A percentile compares a stretch with the other conserved stretches of the same genome.
phyloP scores from a whole-genome alignment of 108 stramenopile species.

The Nitzschia sp. region DNA sequence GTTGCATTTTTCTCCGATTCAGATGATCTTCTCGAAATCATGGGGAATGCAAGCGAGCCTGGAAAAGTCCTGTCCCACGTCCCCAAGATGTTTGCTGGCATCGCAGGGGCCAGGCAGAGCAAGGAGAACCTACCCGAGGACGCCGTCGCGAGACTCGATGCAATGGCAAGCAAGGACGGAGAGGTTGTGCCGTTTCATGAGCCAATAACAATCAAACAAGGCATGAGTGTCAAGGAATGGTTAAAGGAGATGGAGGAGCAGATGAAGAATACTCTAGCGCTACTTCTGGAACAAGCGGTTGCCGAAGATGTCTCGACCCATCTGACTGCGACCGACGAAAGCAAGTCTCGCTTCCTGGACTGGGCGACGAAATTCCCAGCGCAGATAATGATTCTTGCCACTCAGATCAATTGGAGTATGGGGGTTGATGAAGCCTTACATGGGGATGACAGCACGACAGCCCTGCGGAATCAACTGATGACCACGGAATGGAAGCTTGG shows the following conservation, averaged over 20 bases:
- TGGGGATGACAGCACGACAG: slow-evolving; percentile 39
- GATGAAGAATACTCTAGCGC: slow-evolving; percentile 92
- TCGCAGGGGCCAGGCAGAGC: slow-evolving; percentile 53
- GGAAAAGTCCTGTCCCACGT: slow-evolving; percentile 93
- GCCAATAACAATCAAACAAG: slow-evolving; percentile 72
- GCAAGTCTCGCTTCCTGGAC: slow-evolving; percentile 66
- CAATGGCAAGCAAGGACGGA: slow-evolving; percentile 97
- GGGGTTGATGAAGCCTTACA: slow-evolving; percentile 81
- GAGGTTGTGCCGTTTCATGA: slow-evolving; percentile 83
- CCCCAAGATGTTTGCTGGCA: slow-evolving; percentile 98
- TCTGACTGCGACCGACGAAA: slow-evolving; percentile 32
- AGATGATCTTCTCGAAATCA: slow-evolving; percentile 99
- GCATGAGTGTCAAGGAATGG: slow-evolving; percentile 91
- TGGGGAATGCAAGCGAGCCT: slow-evolving; percentile 94
- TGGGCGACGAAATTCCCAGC: slow-evolving; percentile 93
- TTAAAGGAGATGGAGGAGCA: slow-evolving; percentile 83
- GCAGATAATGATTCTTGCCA: slow-evolving; percentile 94
- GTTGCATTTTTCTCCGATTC: too few species aligned
- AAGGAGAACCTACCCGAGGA: slow-evolving; percentile 64
- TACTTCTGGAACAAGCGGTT: slow-evolving; percentile 83
- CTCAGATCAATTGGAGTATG: slow-evolving; percentile 92
- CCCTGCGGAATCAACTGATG: slow-evolving; percentile 48
- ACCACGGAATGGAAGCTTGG: slow-evolving; percentile 77
- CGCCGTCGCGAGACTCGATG: slow-evolving; percentile 64
- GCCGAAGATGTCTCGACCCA: slow-evolving; percentile 54